Percentiles rank a stretch among this genome's conserved stretches.
phyloP scores from a whole-genome alignment of 2,329 filamentous ascomycete genomes.

The Fusarium citri region DNA sequence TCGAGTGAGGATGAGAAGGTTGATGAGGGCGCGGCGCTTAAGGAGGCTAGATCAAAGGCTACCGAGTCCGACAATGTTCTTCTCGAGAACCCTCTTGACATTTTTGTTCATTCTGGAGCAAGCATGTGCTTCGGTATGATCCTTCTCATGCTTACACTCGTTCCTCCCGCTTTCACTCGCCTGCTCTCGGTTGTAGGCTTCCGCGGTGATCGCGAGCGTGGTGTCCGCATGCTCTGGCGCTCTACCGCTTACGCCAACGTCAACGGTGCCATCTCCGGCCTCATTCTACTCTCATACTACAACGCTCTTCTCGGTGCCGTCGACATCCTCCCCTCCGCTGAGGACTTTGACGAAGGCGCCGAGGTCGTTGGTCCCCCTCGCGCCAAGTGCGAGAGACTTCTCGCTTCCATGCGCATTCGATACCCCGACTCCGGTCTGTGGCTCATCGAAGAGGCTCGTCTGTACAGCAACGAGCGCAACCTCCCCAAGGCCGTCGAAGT shows the following conservation, averaged over 20 bases:
- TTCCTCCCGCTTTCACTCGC: constrained; percentile 90
- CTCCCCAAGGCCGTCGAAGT: constrained; percentile 76
- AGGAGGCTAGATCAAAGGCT: constrained; percentile 46
- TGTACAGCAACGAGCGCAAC: constrained; percentile 74
- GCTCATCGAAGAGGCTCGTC: constrained; percentile 87
- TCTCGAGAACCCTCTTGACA: constrained; percentile 81
- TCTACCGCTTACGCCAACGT: constrained; percentile 87
- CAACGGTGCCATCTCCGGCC: constrained; percentile 89
- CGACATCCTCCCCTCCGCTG: constrained; percentile 79
- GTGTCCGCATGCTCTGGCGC: constrained; percentile 89
- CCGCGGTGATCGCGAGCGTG: constrained; percentile 84
- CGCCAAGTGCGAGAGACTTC: constrained; percentile 72
- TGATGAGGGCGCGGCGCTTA: constrained; percentile 40
- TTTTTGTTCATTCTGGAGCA: constrained; percentile 88
- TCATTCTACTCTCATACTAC: constrained; percentile 87
- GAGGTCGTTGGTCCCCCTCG: constrained; percentile 78
- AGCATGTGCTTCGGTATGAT: constrained; percentile 92
- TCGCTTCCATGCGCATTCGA: constrained; percentile 77
- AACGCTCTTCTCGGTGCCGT: constrained; percentile 87
- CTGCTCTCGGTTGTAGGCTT: constrained; percentile 92
- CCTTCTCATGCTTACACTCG: constrained; percentile 87
- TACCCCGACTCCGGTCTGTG: constrained; percentile 89
- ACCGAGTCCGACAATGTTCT: constrained; percentile 69
- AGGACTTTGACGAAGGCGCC: constrained; percentile 65
- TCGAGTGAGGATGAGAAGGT: constrained; percentile 38